A percentile compares a stretch with the other conserved stretches of the same genome.
Conservation (phyloP, 768 basidiomycete genomes). For the Kwoniella dejecticola region DNA sequence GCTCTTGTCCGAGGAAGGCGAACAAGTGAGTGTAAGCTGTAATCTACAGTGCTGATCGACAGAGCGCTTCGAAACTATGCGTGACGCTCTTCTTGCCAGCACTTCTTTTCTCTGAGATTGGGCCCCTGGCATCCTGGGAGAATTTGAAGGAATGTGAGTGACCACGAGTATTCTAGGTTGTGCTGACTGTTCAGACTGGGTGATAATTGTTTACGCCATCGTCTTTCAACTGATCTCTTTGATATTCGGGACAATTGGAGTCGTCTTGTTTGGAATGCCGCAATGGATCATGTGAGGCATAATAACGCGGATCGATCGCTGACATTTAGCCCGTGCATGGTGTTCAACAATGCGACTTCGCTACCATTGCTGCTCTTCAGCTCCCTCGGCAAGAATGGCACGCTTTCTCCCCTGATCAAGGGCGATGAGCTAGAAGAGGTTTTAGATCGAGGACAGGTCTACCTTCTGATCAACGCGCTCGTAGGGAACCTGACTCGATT, state of each 20-base stretch:
- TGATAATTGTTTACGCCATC: slow-evolving; percentile 48
- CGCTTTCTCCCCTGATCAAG: slow-evolving; percentile 42
- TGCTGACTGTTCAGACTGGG: slow-evolving; percentile 37
- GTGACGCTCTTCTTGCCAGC: slow-evolving; percentile 51
- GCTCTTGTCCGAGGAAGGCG: slow-evolving; percentile 40
- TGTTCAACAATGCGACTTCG: slow-evolving; percentile 55
- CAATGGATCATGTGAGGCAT: slow-evolving; percentile 46
- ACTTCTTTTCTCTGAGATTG: slow-evolving; percentile 55
- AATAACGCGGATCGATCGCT: not conserved
- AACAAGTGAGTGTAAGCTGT: slow-evolving; percentile 23
- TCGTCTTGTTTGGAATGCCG: slow-evolving; percentile 33
- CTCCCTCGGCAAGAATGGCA: slow-evolving; percentile 46
- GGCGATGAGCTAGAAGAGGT: slow-evolving; percentile 30
- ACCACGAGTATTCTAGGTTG: too few relatives aligned
- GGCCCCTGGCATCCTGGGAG: slow-evolving; percentile 45
- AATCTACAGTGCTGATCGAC: not conserved
- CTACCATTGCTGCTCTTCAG: slow-evolving; percentile 51
- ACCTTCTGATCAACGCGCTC: slow-evolving; percentile 53
- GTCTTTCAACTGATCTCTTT: slow-evolving; percentile 50
- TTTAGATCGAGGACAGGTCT: slow-evolving; percentile 46
- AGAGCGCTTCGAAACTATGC: slow-evolving; percentile 44
- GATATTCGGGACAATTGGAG: slow-evolving; percentile 37
- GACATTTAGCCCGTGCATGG: slow-evolving; percentile 46
- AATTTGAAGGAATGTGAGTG: slow-evolving; percentile 50
- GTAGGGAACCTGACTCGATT: slow-evolving; percentile 52